phyloP scores from a whole-genome alignment of 83 land plant species.

The Diphasiastrum complanatum region DNA sequence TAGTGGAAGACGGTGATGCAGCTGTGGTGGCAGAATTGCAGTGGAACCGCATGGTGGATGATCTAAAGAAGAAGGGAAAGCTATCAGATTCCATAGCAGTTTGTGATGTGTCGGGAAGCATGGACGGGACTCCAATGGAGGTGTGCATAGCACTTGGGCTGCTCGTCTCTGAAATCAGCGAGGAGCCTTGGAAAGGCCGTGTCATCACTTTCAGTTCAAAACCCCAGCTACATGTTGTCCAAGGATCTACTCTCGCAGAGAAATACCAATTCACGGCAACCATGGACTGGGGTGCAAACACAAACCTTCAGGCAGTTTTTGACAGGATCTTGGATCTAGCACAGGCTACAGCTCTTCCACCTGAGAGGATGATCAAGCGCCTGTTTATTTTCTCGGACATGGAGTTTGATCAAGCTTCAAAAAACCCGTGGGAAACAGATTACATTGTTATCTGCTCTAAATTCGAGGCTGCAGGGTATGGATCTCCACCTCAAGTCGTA shows the following conservation, averaged over 20 bases:
- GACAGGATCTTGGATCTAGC: slow-evolving; percentile 42
- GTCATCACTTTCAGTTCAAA: slow-evolving; percentile 51
- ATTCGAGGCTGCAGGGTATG: slow-evolving; percentile 45
- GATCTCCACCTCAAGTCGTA: slow-evolving; percentile 46
- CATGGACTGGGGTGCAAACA: slow-evolving; percentile 57
- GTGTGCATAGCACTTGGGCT: slow-evolving; percentile 62
- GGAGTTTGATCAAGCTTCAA: slow-evolving; percentile 64
- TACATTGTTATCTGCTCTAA: slow-evolving; percentile 42
- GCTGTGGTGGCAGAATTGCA: slow-evolving; percentile 50
- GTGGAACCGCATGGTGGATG: slow-evolving; percentile 59
- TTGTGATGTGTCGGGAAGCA: slow-evolving; percentile 72
- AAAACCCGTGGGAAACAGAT: slow-evolving; percentile 56
- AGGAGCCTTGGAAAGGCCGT: slow-evolving; percentile 65
- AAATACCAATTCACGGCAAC: slow-evolving; percentile 30
- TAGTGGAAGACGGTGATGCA: background rate
- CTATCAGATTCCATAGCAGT: slow-evolving; percentile 47
- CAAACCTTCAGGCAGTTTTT: slow-evolving; percentile 57
- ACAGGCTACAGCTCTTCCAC: slow-evolving; percentile 17
- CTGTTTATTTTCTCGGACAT: slow-evolving; percentile 63
- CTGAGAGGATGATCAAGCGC: slow-evolving; percentile 55
- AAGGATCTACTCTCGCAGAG: slow-evolving; percentile 36
- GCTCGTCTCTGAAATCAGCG: slow-evolving; percentile 50
- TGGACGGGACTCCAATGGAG: slow-evolving; percentile 50
- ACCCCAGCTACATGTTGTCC: slow-evolving; percentile 42
- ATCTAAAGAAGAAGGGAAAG: slow-evolving; percentile 37